phyloP scores from a whole-genome alignment of 1,284 basidiomycete genomes.

The Trichosporon sp. region DNA sequence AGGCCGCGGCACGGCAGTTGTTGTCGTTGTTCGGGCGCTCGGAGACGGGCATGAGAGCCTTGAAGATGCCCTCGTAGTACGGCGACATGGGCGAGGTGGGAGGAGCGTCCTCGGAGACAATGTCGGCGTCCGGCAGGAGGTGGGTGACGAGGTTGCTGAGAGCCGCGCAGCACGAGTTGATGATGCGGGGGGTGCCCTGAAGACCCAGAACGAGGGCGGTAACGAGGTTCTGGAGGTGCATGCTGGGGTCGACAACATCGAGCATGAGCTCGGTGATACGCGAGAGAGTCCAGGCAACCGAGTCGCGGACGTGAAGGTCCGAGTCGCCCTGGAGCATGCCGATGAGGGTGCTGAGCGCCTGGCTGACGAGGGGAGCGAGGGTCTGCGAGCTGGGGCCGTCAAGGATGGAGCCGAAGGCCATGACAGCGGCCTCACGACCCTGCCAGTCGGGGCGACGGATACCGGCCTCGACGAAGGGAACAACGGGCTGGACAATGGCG shows the following conservation, averaged over 20 bases:
- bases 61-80: conserved; percentile 81
- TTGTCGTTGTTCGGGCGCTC: conserved; percentile 79
- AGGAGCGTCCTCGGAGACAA: conserved; percentile 49
- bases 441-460: conserved; percentile 88
- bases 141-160: conserved; percentile 92
- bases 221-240: conserved; percentile 78
- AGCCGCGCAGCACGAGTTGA: conserved; percentile 93
- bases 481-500: conserved; percentile 81
- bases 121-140: conserved; percentile 56
- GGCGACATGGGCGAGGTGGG: conserved; percentile 64
- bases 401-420: conserved; percentile 96
- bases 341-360: conserved; percentile 89
- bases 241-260: conserved; percentile 78
- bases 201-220: conserved; percentile 77
- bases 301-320: conserved; percentile 87
- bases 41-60: conserved; percentile 73
- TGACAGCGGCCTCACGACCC: conserved; percentile 90
- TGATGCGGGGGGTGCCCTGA: conserved; percentile 65
- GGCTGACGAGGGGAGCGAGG: conserved; percentile 82
- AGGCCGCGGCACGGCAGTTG: conserved; percentile 91
- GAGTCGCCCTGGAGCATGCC: conserved; percentile 83
- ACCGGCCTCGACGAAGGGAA: conserved; percentile 96
- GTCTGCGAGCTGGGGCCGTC: conserved; percentile 81
- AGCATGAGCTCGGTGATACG: conserved; percentile 90
- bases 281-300: conserved; percentile 95